These are phyloP conservation scores for Kingdonia uniflora DNA, from an alignment of 164 flowering plant genomes.

Conservation along the genomic window DNA sequence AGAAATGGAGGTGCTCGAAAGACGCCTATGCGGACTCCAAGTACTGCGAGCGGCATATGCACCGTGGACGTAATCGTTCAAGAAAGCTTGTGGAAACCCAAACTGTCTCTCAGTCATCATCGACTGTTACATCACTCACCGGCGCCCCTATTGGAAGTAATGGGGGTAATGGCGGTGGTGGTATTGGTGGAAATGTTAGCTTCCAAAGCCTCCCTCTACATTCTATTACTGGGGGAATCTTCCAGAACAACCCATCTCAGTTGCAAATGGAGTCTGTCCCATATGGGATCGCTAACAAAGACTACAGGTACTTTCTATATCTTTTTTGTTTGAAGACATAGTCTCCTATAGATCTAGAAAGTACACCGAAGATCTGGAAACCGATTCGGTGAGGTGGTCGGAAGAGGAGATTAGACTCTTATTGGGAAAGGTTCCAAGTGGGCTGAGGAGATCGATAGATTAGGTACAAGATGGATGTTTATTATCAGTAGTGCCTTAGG, in stretches of 20 bases:
- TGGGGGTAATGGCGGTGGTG: constrained; percentile 7
- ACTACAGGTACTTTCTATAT: constrained; percentile 42
- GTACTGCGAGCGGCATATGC: constrained; percentile 82
- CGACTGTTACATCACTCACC: constrained; percentile 39
- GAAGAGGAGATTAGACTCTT: no score
- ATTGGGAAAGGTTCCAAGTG: no score
- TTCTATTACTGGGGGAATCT: constrained; percentile 28
- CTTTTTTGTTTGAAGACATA: not conserved
- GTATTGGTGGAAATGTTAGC: constrained; percentile 16
- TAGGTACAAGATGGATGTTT: no score
- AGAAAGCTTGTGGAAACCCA: constrained; percentile 99
- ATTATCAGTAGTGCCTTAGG: no score
- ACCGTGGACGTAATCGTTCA: constrained; percentile 80
- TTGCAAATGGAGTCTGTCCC: constrained; percentile 49
- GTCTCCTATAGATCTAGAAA: no score
- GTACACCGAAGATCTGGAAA: no score
- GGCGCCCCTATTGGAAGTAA: constrained; percentile 15
- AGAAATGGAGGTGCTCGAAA: constrained; percentile 78
- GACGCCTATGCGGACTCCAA: constrained; percentile 70
- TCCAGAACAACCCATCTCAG: constrained; percentile 38
- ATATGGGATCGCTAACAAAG: constrained; percentile 56
- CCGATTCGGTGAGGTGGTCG: no score
- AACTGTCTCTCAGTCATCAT: constrained; percentile 52
- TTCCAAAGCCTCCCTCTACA: constrained; percentile 48
- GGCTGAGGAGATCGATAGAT: no score